These are phyloP conservation scores for Erythrobasidium hasegawianum DNA, from an alignment of 1,284 basidiomycete genomes.

Conservation along the genomic window DNA sequence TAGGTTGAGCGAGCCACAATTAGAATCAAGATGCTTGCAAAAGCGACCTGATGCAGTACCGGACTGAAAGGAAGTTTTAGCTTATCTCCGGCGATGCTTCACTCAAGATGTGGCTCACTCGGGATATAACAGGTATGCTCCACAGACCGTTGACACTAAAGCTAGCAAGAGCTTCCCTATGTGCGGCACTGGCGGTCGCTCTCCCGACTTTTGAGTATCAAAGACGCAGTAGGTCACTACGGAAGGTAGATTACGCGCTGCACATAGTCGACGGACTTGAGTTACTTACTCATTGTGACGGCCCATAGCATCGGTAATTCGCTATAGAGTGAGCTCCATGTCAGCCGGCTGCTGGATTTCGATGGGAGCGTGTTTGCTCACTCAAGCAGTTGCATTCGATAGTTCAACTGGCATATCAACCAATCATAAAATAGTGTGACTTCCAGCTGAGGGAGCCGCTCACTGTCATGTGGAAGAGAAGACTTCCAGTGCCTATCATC, in stretches of 20 bases:
- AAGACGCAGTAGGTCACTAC: constrained; percentile 27
- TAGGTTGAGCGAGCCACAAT: constrained; percentile 11
- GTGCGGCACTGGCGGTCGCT: constrained; percentile 12
- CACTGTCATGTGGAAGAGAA: constrained; percentile 31
- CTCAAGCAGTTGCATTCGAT: constrained; percentile 32
- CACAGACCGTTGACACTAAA: constrained; percentile 16
- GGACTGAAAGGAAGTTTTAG: too few relatives aligned
- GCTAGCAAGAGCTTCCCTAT: constrained; percentile 14
- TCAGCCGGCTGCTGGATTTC: background rate
- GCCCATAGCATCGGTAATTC: constrained; percentile 32
- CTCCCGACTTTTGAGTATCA: constrained; percentile 28
- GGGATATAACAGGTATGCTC: constrained; percentile 15
- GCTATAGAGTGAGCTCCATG: constrained; percentile 5
- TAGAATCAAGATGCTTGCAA: constrained; percentile 16
- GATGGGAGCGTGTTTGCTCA: background rate
- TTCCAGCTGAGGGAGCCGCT: too few relatives aligned
- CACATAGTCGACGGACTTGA: too few relatives aligned
- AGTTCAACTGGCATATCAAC: too few relatives aligned
- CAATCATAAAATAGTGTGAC: too few relatives aligned
- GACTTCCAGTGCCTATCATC: constrained; percentile 21
- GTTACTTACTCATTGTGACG: constrained; percentile 18
- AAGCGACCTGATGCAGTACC: constrained; percentile 29
- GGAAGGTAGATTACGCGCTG: too few relatives aligned
- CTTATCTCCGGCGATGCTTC: too few relatives aligned
- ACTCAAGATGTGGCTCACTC: too few relatives aligned